Evolutionary conservation across 2,329 filamentous ascomycete genomes (phyloP), one percentile per base, ranked within the genome.

Genomic region (Neonectria punicea): DNA sequence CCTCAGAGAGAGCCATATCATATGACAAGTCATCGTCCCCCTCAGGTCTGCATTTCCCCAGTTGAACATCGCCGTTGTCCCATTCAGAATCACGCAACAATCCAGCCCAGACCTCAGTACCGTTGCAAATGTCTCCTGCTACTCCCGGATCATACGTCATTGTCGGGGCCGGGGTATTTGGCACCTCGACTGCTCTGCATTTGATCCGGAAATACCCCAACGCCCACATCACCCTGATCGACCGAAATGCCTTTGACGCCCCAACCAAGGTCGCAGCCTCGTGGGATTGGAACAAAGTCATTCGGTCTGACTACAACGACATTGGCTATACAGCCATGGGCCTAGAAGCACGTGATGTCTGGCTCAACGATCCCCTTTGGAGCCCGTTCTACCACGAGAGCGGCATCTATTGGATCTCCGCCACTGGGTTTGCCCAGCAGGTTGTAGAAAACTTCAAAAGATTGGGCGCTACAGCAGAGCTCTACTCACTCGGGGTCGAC

Each of bases 151-250:
- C 81, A 13, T 84, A 83, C 68, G 76, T 90, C 59, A 89, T 91
- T 59, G 77, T 91, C 47, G 89, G 89, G 25, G 86, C 85, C 9
- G 89, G 89, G 41, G 86, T 89, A 22, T 90, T 90, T 71, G 89
- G 89, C 54, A 84, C 84, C 34, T 88, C 86, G 25, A 90, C 88
- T 0, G 89, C 89, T 9, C 86, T 88, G 63, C 84, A 90, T 67
- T 81, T 90, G 46, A 83, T 85, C 62, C 79, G 80, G 51, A 80
- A 78, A 55, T 81, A 85, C 69, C 80, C 84, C n/a, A 70, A 80
- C 25, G 83, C 83, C 2, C 76, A 76, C 8, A 80, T 90, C 55
- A 86, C 83, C 1, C 75, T 90, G 2, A 77, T 90, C 32, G 88
- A 90, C 76, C 83, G 86, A 7, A 80, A 84, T 60, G 79, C 82